Conservation (phyloP, 2,329 filamentous ascomycete species). For the Curvularia spicifera region DNA sequence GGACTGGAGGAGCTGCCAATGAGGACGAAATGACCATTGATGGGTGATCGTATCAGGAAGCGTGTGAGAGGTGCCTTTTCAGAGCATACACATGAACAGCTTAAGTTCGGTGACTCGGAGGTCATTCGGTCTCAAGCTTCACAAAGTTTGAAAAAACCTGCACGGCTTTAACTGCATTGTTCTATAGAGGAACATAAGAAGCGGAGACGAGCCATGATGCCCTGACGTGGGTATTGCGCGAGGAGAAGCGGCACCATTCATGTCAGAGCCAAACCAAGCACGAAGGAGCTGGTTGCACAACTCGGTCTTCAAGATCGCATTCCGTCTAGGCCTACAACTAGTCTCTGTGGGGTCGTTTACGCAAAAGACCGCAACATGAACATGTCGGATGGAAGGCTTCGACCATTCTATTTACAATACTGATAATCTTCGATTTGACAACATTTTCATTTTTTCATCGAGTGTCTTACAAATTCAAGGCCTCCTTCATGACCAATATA, state of each 20-base stretch:
- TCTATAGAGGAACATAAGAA: neutral
- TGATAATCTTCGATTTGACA: neutral
- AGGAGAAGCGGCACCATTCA: neutral
- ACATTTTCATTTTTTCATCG: neutral
- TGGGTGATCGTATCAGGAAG: slow-evolving; percentile 15
- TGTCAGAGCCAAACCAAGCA: neutral
- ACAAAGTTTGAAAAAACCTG: no score
- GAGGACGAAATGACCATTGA: slow-evolving; percentile 31
- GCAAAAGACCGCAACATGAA: neutral
- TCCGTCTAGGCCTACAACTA: neutral
- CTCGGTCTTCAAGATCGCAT: neutral
- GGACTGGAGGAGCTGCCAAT: slow-evolving; percentile 17
- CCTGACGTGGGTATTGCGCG: neutral
- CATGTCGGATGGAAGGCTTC: neutral
- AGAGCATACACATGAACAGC: neutral
- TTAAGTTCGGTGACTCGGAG: neutral
- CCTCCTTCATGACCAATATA: slow-evolving; percentile 44
- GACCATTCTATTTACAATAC: neutral
- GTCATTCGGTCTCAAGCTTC: neutral
- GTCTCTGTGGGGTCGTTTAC: neutral
- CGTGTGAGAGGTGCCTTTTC: neutral
- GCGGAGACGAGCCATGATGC: neutral
- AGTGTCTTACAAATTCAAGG: slow-evolving; percentile 20
- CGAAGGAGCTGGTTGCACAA: neutral
- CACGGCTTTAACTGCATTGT: neutral